Evolutionary conservation across 1,139 yeast genomes (phyloP), one percentile per base, ranked within the genome.

Genomic region (Debaryomyces singareniensis): DNA sequence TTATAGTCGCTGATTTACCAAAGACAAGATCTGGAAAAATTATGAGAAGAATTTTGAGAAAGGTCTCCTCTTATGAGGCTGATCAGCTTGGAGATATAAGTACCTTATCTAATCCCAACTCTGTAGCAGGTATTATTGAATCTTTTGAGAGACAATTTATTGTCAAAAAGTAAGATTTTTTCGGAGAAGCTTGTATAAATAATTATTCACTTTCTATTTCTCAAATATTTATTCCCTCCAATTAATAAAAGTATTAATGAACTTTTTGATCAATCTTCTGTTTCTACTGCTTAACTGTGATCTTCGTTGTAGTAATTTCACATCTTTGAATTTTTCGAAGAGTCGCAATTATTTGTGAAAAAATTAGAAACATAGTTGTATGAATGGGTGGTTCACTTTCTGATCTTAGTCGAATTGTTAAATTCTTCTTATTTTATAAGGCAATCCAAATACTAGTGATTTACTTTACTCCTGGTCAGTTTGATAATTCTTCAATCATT

Each of bases 21-120:
- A 89, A 87, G 75, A 91, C 98, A 21, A 78, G 98, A 68, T 86
- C 96, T 18, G 98, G 98, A 51, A 91, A 91, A 75, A 89, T 91
- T 58, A 89, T 91, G 95, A 83, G 98, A 73, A 84, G 98, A 70
- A 84, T 91, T 47, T 74, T 91, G 63, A 81, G 98, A 69, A 91
- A 91, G 71, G 70, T 91, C 39, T 78, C 91, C 28, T 74, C 91
- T 32, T 75, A 83, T 47, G 97, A 91, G 66, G 91, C 85, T 40
- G 95, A 86, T 47, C 87, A 85, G 58, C 71, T 91, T 48, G 98
- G 98, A 45, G 98, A 91, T 58, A 73, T 85, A 53, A 71, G 94
- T 38, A 91, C 98, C 30, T 73, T 91, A 58, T 78, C 93, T 35
- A 86, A 91, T 60, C 94, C 96, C 25, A 78, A 75, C 45, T 75